Evolutionary conservation across 768 basidiomycete species (phyloP).

Genomic region (Botryobasidium botryosum): DNA sequence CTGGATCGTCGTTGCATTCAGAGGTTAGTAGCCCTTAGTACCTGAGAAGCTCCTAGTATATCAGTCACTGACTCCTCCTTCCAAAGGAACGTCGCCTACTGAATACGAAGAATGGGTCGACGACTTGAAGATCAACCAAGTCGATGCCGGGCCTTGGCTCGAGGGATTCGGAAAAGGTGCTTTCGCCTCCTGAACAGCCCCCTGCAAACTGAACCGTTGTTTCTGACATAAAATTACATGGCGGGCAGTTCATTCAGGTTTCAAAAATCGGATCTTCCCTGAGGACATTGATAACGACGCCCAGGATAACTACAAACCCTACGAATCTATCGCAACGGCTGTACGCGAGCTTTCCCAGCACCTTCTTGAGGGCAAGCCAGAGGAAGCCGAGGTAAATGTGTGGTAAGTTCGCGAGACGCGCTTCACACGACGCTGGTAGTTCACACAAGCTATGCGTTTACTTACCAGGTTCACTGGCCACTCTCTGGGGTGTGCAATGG

Average conservation of each 20-base stretch:
- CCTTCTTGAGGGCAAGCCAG: constrained; percentile 5
- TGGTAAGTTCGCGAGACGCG: constrained; percentile 2
- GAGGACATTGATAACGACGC: background rate
- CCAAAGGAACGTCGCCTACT: constrained; percentile 5
- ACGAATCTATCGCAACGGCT: constrained; percentile 9
- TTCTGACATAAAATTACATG: background rate
- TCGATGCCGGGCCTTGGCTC: too few species aligned
- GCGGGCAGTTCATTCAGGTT: constrained; percentile 10
- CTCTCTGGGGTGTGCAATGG: constrained; percentile 10
- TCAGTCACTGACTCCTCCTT: background rate
- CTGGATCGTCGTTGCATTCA: constrained; percentile 13
- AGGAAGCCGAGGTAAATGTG: constrained; percentile 6
- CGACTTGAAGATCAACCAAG: too few species aligned
- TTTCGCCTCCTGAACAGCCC: too few species aligned
- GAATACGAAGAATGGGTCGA: constrained; percentile 11
- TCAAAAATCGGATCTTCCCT: constrained; percentile 7
- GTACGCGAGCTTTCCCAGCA: constrained; percentile 8
- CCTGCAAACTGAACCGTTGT: background rate
- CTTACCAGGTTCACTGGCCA: constrained; percentile 12
- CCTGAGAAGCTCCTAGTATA: too few species aligned
- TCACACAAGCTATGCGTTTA: too few species aligned
- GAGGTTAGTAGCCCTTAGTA: background rate
- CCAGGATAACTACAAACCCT: background rate
- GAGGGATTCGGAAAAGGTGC: too few species aligned
- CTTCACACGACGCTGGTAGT: background rate